Base-by-base conservation (phyloP, 2,329 filamentous ascomycete species). In the Chaetomiaceae sp. region DNA sequence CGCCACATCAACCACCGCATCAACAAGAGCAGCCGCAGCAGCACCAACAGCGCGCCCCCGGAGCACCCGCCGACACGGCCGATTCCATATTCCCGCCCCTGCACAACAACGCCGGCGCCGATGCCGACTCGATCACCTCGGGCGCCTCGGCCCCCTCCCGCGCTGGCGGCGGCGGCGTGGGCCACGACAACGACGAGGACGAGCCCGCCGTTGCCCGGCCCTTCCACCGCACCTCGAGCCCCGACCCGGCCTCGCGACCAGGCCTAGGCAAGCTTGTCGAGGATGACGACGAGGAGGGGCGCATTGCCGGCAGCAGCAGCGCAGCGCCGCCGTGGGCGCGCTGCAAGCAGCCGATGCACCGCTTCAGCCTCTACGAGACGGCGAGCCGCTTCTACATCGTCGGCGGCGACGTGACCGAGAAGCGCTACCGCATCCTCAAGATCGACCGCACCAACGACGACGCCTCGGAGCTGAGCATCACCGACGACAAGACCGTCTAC, bases 301-400 rank as follows among this genome's bases (percentile, higher is more conserved):
- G 64, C 14, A 61, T 63, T 1, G 63, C 64, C 5, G 68, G 34
- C n/a, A 43, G 33, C 7, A 45, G 59, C 15, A 58, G 57, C 17
- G 45, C 49, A 19, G 49, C 59, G 39, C 40, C 62, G n/a, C 59
- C 59, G n/a, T 59, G 59, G 36, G 56, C 62, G n/a, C 70, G 73
- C 20, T 62, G 75, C 17, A 69, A 76, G 40, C 78, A 80, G 69
- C 81, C 80, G 68, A 96, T 99, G 90, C 91, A 96, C 75, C 95
- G 94, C 65, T 97, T 96, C 71, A 94, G 89, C n/a, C 75, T 99
- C 20, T 97, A 99, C 71, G 94, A 99, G 74, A 99, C 94, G 3
- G 88, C 89, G 12, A 90, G 86, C 51, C 83, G 90, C 48, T 99
- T 94, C 70, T 99, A 96, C 69, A 87, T 99, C 59, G 90, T 97